A percentile compares a stretch with the other conserved stretches of the same genome.
Conservation (phyloP, 192 early-diverging fungal genomes). For the Dimargaris cristalligena region DNA sequence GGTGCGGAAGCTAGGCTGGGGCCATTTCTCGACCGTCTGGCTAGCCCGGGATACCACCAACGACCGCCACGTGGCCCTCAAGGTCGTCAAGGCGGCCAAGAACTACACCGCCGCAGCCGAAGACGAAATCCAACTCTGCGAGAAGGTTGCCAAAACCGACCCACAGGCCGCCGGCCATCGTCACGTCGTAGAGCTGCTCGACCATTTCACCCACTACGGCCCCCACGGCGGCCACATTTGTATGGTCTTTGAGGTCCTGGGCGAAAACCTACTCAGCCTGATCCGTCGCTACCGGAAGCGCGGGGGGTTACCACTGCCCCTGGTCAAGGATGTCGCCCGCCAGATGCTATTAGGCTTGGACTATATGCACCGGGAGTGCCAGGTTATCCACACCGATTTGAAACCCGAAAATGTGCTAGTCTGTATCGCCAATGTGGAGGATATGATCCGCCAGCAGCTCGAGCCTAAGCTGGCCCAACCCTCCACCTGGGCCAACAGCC, state of each 20-base stretch:
- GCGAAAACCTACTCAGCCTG: constrained; percentile 82
- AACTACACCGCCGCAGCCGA: constrained; percentile 91
- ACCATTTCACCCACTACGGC: constrained; percentile 79
- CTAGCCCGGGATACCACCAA: constrained; percentile 59
- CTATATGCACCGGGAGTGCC: constrained; percentile 85
- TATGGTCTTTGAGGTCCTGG: constrained; percentile 96
- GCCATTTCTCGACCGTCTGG: constrained; percentile 98
- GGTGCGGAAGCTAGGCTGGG: constrained; percentile 92
- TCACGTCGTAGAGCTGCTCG: constrained; percentile 74
- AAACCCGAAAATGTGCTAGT: constrained; percentile 96
- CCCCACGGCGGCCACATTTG: constrained; percentile 83
- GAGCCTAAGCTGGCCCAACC: not conserved
- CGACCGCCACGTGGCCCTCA: constrained; percentile 78
- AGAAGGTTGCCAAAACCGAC: constrained; percentile 19
- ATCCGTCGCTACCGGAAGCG: constrained; percentile 66
- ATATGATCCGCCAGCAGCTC: constrained; percentile 37
- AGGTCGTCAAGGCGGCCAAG: constrained; percentile 89
- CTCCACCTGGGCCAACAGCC: constrained; percentile 8
- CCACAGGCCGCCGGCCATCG: not conserved
- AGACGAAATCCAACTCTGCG: constrained; percentile 91
- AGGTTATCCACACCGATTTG: constrained; percentile 94
- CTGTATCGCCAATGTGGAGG: constrained; percentile 75
- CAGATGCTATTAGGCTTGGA: constrained; percentile 86
- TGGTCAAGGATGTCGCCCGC: constrained; percentile 81
- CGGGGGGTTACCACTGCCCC: constrained; percentile 56